Base-by-base conservation (phyloP, 2,329 filamentous ascomycete species). In the Fusarium sp. region DNA sequence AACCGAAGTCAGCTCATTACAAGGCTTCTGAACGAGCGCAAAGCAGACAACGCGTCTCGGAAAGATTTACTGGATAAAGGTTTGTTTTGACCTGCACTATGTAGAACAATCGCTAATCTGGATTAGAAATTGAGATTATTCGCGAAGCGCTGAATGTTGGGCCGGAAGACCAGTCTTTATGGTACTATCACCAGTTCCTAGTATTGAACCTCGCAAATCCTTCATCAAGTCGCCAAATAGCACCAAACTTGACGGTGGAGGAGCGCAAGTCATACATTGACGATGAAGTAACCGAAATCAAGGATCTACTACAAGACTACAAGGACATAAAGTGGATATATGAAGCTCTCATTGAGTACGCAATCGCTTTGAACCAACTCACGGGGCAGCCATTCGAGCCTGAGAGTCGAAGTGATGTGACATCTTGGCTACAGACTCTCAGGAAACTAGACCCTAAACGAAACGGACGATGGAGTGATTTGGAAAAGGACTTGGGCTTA, bases 181-280 rank as follows among this genome's bases (percentile, higher is more conserved):
- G 96, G 95, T 97, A 97, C 82, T 98, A 99, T 79, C 95, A 98
- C 81, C 93, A 96, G 76, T 97, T 92, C 78, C 85, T 98, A 64
- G 90, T 98, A 84, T 88, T 91, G 67, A 92, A 91, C 78, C 85
- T 93, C 76, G 85, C 88, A 59, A 86, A 85, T 77, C 84, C 83
- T 54, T 84, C 80, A 19, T 83, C 85, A 19, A 79, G 84, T 6
- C 83, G 87, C 25, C 88, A 88, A 15, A 92, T 97, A 75, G 88
- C 91, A 19, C 90, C 90, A 1, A 86, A 89, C 42, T 83, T 97
- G 35, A 87, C 87, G 3, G 80, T 85, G 10, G 83, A 87, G 13
- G 89, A 96, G 63, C 90, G 93, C 53, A 80, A 89, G 38, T 81
- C 85, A 6, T 95, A 95, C 77, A 83, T 97, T 13, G 85, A 85